Evolutionary conservation across 2,329 filamentous ascomycete genomes (phyloP), one percentile per base, ranked within the genome.

Genomic region (Penicillium brevicompactum): DNA sequence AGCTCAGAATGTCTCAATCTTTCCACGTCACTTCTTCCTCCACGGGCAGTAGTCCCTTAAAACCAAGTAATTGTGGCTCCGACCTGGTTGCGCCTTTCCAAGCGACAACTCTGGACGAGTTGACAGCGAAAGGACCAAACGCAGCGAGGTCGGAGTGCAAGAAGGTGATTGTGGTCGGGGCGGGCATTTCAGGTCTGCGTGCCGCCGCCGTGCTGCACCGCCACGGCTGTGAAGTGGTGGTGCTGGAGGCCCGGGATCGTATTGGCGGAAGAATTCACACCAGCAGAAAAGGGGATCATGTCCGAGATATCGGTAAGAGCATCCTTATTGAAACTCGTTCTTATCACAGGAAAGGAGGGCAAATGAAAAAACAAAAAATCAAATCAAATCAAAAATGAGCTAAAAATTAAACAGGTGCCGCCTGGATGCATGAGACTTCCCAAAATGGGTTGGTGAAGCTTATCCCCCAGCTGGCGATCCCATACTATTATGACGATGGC

Each of bases 401-500:
- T 22, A n/a, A 21, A 21, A 13, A 30, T 14, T 2, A 46, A 47
- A 37, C 49, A 78, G 75, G 75, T 46, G 75, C 75, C 51, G 75
- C 75, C 53, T 78, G 75, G 75, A 74, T 77, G 69, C 75, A 78
- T 63, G 75, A 78, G 68, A 78, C 75, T 30, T 74, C 72, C 43
- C 75, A 77, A 65, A 78, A 78, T 60, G 74, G 72, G 52, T 65
- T 78, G 38, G 74, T 77, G 32, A 76, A 75, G 58, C 66, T 78
- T 52, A 77, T 78, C 50, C 68, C 70, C 18, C 71, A 70, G 55
- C 67, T 78, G 37, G 68, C 68, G 34, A 75, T 78, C 49, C 74
- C 76, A 46, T 77, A 77, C 56, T 78, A 77, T 61, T 78, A 76
- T 61, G 76, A 78, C 61, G 76, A 78, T 51, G 76, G 76, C 10